A percentile compares a stretch with the other conserved stretches of the same genome.
phyloP scores from a whole-genome alignment of 768 basidiomycete species.

The Leccinum obscurum region DNA sequence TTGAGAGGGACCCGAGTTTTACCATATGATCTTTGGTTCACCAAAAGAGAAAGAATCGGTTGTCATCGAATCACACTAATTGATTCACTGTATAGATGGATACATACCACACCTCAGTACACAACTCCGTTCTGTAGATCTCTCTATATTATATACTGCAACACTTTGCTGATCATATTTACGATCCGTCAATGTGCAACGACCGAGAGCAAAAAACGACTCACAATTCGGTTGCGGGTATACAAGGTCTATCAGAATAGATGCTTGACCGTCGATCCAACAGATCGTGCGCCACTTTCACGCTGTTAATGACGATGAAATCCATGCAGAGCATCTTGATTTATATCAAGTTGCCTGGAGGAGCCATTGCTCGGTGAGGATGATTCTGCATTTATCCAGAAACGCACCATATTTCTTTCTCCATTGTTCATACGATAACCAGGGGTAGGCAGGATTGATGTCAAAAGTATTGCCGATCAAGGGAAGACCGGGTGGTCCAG shows the following conservation, averaged over 20 bases:
- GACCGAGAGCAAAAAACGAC: not conserved
- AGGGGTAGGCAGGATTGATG: conserved; percentile 25
- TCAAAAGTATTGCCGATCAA: conserved; percentile 27
- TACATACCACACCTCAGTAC: not conserved
- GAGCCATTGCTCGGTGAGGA: not conserved
- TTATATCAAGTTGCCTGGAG: conserved; percentile 27
- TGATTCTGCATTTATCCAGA: not conserved
- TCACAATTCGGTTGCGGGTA: conserved; percentile 22
- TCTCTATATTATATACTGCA: not conserved
- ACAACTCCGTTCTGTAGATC: not conserved
- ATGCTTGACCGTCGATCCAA: conserved; percentile 27
- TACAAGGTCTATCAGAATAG: conserved; percentile 30
- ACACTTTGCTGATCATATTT: not conserved
- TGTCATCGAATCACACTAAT: conserved; percentile 6
- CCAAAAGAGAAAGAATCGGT: conserved; percentile 14
- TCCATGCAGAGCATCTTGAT: conserved; percentile 27
- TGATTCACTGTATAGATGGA: not conserved
- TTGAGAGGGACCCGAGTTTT: conserved; percentile 76
- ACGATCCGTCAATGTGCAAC: not conserved
- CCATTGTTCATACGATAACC: conserved; percentile 37
- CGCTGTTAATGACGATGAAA: conserved; percentile 28
- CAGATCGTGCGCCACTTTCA: conserved; percentile 22
- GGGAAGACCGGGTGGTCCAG: conserved; percentile 51
- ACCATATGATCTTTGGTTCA: conserved; percentile 46
- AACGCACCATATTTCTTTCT: conserved; percentile 32